Conservation (phyloP, 305 asterid genomes). For the Ajuga reptans region DNA sequence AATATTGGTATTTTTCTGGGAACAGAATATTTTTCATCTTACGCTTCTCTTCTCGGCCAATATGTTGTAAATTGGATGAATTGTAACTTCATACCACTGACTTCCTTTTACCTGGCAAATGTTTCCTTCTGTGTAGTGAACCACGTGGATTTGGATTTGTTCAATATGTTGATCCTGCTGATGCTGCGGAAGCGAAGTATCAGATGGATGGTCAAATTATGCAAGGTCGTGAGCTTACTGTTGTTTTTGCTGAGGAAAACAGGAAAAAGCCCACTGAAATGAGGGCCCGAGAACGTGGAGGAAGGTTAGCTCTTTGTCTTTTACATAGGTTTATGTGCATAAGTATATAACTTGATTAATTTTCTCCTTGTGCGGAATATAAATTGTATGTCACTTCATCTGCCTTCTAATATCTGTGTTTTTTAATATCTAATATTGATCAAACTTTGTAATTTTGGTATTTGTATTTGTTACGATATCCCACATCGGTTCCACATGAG, state of each 20-base stretch:
- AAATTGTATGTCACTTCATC: too few species aligned
- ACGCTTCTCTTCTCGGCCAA: background rate
- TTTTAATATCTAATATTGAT: too few species aligned
- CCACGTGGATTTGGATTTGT: constrained; percentile 96
- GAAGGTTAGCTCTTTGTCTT: constrained; percentile 31
- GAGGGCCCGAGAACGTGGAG: constrained; percentile 68
- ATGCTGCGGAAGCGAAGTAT: constrained; percentile 90
- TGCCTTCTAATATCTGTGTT: too few species aligned
- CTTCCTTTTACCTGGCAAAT: background rate
- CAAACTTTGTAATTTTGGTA: too few species aligned
- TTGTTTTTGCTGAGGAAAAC: constrained; percentile 93
- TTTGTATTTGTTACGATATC: too few species aligned
- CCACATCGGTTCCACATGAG: too few species aligned
- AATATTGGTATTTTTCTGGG: background rate
- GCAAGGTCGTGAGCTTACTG: constrained; percentile 87
- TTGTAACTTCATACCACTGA: background rate
- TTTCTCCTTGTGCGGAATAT: too few species aligned
- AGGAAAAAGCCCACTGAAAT: constrained; percentile 86
- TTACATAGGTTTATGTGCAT: background rate
- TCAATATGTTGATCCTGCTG: constrained; percentile 86
- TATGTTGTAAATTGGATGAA: background rate
- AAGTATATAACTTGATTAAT: too few species aligned
- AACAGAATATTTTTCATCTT: background rate
- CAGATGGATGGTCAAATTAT: constrained; percentile 82
- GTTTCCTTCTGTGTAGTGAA: constrained; percentile 37